A percentile compares a stretch with the other conserved stretches of the same genome.
Evolutionary conservation across 2,329 filamentous ascomycete species (phyloP).

Genomic region (Talaromyces albobiverticillius): DNA sequence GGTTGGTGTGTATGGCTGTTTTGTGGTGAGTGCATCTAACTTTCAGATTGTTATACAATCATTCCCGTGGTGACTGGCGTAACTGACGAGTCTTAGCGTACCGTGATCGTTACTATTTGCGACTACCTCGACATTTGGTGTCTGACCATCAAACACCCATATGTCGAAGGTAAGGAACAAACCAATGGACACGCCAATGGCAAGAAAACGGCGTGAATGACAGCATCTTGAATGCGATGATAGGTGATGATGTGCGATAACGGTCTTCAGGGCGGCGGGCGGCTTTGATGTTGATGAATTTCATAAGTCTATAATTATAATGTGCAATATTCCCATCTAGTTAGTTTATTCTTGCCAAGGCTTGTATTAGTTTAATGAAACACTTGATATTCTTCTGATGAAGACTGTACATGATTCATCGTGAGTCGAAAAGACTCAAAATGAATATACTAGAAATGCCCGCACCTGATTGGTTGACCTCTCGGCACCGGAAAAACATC

Average conservation of each 20-base stretch:
- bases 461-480: not conserved
- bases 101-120: conserved; percentile 96
- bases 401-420: not conserved
- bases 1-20: conserved; percentile 92
- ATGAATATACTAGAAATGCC: no score
- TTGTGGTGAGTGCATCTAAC: conserved; percentile 73
- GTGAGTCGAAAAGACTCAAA: no score
- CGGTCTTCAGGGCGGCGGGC: no score
- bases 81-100: conserved; percentile 56
- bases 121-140: conserved; percentile 99
- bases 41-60: no score
- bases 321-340: no score
- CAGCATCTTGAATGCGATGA: not conserved
- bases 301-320: no score
- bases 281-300: no score
- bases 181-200: conserved; percentile 21
- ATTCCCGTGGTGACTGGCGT: no score
- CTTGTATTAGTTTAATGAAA: no score
- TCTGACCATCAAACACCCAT: conserved; percentile 87
- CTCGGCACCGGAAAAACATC: not conserved
- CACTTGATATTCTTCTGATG: no score
- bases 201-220: conserved; percentile 10
- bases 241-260: not conserved
- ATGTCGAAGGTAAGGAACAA: no score
- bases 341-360: no score